Base-by-base conservation (phyloP, 257 asterid species). In the Nicotiana otophora region DNA sequence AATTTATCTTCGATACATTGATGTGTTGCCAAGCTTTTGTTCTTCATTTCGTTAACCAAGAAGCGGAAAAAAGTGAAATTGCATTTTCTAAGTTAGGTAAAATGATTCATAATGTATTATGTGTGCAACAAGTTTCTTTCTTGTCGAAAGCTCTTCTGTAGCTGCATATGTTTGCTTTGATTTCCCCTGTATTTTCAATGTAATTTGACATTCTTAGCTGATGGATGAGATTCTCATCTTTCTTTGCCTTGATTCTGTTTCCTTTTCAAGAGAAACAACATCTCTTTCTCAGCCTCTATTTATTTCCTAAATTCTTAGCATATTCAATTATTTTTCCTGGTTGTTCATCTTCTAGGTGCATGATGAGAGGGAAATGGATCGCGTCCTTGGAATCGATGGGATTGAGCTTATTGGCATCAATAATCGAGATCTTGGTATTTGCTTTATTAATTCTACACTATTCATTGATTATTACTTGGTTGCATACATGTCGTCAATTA, bases 341-440 rank as follows among this genome's bases (percentile, higher is more conserved):
- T 53, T 74, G 62, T 81, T 69, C 83, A 81, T 86, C 81, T 86
- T 88, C 67, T 82, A 94, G 98, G 98, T 93, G 67, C 98, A 95
- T 28, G 97, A 95, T 86, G 98, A 93, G 90, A 87, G 84, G 87
- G 97, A 95, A 89, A 92, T 93, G 96, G 97, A 93, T 78, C 97
- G 96, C 51, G 97, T 93, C 64, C 88, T 95, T 42, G 89, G 79
- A 67, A 88, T 95, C 53, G 94, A 93, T 20, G 98, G 97, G 83
- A 58, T 95, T 84, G 89, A 95, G 81, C 95, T 95, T 80, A 86
- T 95, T 84, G 98, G 98, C 91, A 95, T 95, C 84, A 95, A 95
- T 84, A 95, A 95, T 77, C 92, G 98, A 26, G 88, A 90, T 88
- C 97, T 95, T 55, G 98, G 98, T 95, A 89, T 78, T 54, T 70